These are phyloP conservation scores for Geotrichum reessii DNA, from an alignment of 1,139 yeast genomes.

Conservation along the genomic window DNA sequence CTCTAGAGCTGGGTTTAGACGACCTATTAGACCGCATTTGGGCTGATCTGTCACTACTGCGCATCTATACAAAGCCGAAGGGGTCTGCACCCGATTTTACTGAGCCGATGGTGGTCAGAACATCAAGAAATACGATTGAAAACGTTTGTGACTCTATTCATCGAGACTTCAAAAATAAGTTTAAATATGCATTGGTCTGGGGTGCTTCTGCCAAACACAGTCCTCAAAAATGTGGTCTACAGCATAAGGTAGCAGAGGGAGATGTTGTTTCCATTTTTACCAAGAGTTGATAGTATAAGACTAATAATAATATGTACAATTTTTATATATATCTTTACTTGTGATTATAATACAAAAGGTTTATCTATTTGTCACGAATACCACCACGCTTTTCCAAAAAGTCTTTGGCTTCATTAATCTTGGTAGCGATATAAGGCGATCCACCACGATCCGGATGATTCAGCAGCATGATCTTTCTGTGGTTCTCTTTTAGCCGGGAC, in stretches of 20 bases:
- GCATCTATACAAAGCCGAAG: constrained; percentile 82
- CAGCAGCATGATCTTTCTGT: constrained; percentile 84
- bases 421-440: constrained; percentile 88
- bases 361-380: constrained; percentile 27
- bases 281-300: constrained; percentile 36
- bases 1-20: constrained; percentile 73
- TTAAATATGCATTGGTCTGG: constrained; percentile 94
- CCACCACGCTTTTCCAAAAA: constrained; percentile 80
- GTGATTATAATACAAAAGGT: neutral
- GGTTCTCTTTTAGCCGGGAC: constrained; percentile 82
- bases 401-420: constrained; percentile 95
- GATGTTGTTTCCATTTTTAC: constrained; percentile 91
- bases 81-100: constrained; percentile 74
- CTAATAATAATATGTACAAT: neutral
- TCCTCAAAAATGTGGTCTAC: constrained; percentile 92
- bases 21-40: constrained; percentile 91
- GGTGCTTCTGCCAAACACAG: constrained; percentile 93
- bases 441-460: constrained; percentile 99
- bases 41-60: constrained; percentile 73
- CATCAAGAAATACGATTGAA: constrained; percentile 63
- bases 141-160: constrained; percentile 91
- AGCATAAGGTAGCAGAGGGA: constrained; percentile 79
- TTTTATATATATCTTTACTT: neutral
- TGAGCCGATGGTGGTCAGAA: constrained; percentile 89
- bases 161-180: constrained; percentile 84